These are phyloP conservation scores for Cyclotella baltica DNA, from an alignment of 108 stramenopile species.

Conservation along the genomic window DNA sequence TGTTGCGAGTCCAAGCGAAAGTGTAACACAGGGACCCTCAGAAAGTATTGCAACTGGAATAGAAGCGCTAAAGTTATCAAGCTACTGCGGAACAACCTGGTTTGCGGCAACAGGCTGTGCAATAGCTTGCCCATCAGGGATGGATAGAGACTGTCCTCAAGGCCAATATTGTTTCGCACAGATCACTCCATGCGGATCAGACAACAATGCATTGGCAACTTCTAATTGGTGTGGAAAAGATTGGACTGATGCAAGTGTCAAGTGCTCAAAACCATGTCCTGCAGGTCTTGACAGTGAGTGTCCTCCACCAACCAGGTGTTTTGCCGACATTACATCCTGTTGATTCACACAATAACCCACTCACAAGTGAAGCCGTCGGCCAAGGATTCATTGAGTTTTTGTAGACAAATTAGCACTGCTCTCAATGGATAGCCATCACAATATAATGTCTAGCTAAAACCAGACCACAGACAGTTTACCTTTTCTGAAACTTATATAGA, in stretches of 20 bases:
- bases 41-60: neutral
- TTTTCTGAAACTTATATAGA: no score
- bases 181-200: neutral
- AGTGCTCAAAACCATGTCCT: neutral
- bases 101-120: slow-evolving; percentile 16
- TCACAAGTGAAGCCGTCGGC: no score
- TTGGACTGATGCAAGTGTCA: neutral
- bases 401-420: no score
- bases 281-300: slow-evolving; percentile 9
- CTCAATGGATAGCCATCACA: no score
- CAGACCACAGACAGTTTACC: no score
- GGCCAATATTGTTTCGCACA: slow-evolving; percentile 24
- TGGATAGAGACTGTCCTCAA: slow-evolving; percentile 19
- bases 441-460: no score
- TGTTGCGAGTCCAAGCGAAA: neutral
- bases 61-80: neutral
- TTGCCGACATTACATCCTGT: slow-evolving; percentile 17
- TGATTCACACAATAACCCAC: no score
- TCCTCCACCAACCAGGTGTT: slow-evolving; percentile 4
- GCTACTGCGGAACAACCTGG: slow-evolving; percentile 33
- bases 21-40: neutral
- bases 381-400: no score
- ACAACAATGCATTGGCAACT: neutral
- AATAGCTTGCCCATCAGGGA: slow-evolving; percentile 20
- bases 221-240: slow-evolving; percentile 7